Evolutionary conservation across 495 filamentous ascomycete genomes (phyloP).

Genomic region (Echria macrotheca): DNA sequence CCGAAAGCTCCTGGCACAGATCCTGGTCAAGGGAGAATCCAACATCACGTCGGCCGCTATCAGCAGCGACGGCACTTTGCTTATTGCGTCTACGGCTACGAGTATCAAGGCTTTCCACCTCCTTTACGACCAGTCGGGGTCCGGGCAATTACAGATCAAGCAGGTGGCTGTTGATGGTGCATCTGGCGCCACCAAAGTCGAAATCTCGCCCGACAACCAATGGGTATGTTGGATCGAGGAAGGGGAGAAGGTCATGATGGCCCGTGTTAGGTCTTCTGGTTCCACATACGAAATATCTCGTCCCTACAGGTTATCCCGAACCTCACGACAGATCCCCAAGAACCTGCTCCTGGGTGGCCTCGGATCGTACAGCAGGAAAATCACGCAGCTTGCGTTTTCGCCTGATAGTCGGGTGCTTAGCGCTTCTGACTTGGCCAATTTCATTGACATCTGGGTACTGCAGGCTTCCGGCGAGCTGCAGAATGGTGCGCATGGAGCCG

Average conservation of each 20-base stretch:
- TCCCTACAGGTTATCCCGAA: constrained; percentile 50
- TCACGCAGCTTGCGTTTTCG: constrained; percentile 74
- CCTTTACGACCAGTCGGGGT: constrained; percentile 35
- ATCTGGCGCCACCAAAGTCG: constrained; percentile 64
- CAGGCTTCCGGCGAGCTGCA: constrained; percentile 39
- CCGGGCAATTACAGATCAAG: constrained; percentile 32
- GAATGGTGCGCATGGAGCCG: constrained; percentile 23
- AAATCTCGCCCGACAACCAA: constrained; percentile 65
- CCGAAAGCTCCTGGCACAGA: constrained; percentile 60
- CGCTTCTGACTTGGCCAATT: constrained; percentile 74
- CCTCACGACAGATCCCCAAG: constrained; percentile 51
- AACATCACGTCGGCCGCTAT: constrained; percentile 79
- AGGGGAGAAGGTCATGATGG: constrained; percentile 74
- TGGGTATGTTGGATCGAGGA: constrained; percentile 74
- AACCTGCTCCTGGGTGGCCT: constrained; percentile 59
- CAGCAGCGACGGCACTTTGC: constrained; percentile 63
- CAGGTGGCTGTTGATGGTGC: constrained; percentile 23
- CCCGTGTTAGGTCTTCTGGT: constrained; percentile 46
- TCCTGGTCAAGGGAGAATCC: constrained; percentile 77
- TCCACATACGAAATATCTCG: constrained; percentile 42
- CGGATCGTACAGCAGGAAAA: constrained; percentile 70
- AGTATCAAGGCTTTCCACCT: constrained; percentile 78
- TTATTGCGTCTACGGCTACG: constrained; percentile 70
- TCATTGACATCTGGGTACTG: constrained; percentile 80
- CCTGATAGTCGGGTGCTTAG: constrained; percentile 72